A percentile compares a stretch with the other conserved stretches of the same genome.
phyloP scores from a whole-genome alignment of 306 rosid species.

The Ormosia semicastrata region DNA sequence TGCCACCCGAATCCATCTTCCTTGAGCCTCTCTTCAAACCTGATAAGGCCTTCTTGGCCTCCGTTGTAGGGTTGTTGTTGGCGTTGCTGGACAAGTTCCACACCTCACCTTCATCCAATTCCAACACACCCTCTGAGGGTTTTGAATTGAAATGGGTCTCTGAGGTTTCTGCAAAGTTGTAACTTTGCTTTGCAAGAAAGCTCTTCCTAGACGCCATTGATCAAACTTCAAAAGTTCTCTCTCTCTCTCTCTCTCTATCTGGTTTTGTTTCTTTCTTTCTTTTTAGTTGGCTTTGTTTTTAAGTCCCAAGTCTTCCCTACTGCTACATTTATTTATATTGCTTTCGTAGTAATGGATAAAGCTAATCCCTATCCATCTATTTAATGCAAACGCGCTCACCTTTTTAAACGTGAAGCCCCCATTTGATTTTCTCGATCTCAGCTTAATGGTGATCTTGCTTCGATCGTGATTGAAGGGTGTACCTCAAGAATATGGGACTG shows the following conservation, averaged over 20 bases:
- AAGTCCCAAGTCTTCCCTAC: not conserved
- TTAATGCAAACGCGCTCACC: not conserved
- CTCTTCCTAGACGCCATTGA: constrained; percentile 74
- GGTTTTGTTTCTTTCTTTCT: not conserved
- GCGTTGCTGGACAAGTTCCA: constrained; percentile 30
- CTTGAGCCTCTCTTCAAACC: constrained; percentile 31
- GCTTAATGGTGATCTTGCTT: not conserved
- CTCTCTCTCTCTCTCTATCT: constrained; percentile 3
- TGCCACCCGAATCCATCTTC: not conserved
- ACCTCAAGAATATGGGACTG: not conserved
- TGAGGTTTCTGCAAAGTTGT: constrained; percentile 42
- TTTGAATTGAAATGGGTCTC: constrained; percentile 1
- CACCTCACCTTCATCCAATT: constrained; percentile 64
- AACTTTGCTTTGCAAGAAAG: constrained; percentile 42
- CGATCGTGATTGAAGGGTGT: not conserved
- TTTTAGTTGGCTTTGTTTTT: not conserved
- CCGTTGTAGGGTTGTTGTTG: not conserved
- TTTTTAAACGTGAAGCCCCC: constrained; percentile 24
- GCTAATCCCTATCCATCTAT: constrained; percentile 20
- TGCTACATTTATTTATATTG: constrained; percentile 33
- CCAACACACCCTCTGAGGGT: constrained; percentile 31
- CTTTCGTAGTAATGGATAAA: constrained; percentile 31
- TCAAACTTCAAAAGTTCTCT: not conserved
- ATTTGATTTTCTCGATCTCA: not conserved
- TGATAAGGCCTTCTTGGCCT: constrained; percentile 27